Conservation (phyloP, 1,284 basidiomycete genomes). For the Apiotrichum domesticum region DNA sequence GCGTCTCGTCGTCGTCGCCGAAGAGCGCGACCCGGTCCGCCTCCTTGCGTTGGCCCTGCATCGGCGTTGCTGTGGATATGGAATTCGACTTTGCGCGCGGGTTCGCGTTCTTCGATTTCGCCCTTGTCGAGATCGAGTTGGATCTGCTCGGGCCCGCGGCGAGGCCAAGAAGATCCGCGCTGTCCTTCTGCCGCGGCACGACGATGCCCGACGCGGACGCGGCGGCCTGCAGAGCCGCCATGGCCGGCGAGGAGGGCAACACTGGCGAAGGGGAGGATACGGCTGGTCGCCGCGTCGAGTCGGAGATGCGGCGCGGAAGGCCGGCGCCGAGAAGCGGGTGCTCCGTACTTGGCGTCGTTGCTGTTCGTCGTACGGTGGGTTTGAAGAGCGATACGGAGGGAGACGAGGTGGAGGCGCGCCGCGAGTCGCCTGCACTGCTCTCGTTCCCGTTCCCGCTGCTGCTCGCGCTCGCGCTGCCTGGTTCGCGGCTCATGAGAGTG, state of each 20-base stretch:
- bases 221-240: constrained; percentile 1
- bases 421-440: no score
- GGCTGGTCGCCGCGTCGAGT: background rate
- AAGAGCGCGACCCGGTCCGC: background rate
- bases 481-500: no score
- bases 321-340: background rate
- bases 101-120: no score
- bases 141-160: constrained; percentile 9
- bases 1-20: constrained; percentile 1
- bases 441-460: no score
- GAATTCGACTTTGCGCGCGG: no score
- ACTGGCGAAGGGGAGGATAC: background rate
- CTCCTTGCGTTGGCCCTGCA: background rate
- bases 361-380: background rate
- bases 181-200: background rate
- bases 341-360: background rate
- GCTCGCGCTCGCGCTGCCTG: no score
- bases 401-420: no score
- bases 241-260: background rate
- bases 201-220: background rate
- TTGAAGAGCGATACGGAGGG: background rate
- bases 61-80: background rate
- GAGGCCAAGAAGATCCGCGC: constrained; percentile 24
- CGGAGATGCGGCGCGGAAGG: background rate
- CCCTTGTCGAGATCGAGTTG: no score